These are phyloP conservation scores for Aspergillus ochraceoroseus DNA, from an alignment of 2,329 filamentous ascomycete genomes.

Conservation along the genomic window DNA sequence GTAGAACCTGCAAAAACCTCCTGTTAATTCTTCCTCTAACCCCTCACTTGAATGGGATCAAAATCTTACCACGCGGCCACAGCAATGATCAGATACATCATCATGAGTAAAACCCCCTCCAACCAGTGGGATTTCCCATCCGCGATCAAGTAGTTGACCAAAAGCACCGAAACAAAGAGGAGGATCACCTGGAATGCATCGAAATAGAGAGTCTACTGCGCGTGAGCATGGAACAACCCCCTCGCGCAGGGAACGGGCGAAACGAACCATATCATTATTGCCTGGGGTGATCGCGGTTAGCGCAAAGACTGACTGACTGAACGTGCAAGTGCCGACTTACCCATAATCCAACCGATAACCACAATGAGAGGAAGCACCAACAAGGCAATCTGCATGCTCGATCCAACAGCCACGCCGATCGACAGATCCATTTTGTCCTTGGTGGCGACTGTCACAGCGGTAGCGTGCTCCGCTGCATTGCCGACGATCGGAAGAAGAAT, in stretches of 20 bases:
- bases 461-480: constrained; percentile 63
- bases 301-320: too few relatives aligned
- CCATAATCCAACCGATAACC: constrained; percentile 58
- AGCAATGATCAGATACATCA: constrained; percentile 59
- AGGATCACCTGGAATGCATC: constrained; percentile 78
- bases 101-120: constrained; percentile 57
- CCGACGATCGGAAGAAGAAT: constrained; percentile 63
- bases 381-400: constrained; percentile 61
- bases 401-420: constrained; percentile 62
- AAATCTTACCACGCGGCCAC: constrained; percentile 51
- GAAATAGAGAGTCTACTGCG: constrained; percentile 62
- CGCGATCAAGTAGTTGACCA: constrained; percentile 58
- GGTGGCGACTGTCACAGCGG: constrained; percentile 56
- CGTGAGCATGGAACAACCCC: too few relatives aligned
- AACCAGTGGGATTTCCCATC: constrained; percentile 58
- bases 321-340: too few relatives aligned
- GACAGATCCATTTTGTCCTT: constrained; percentile 67
- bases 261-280: constrained; percentile 53
- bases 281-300: too few relatives aligned
- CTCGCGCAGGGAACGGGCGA: too few relatives aligned
- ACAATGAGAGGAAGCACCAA: constrained; percentile 58
- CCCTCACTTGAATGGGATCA: too few relatives aligned
- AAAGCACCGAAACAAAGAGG: constrained; percentile 53
- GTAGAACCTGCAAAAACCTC: constrained; percentile 4
- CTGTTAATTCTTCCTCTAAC: too few relatives aligned